Conservation (phyloP, 176 grass and related monocot species). For the Phyllostachys edulis region DNA sequence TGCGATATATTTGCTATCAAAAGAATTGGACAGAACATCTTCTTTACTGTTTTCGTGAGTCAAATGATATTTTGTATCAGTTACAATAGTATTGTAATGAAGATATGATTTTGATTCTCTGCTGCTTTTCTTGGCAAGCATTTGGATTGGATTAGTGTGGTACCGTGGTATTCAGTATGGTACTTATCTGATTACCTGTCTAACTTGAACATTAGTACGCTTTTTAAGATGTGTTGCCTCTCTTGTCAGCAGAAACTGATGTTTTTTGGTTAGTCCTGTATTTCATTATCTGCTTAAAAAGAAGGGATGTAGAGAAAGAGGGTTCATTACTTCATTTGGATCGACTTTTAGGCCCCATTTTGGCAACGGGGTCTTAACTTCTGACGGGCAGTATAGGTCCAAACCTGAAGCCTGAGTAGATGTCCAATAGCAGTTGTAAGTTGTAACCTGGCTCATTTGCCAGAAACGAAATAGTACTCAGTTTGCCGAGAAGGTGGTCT, state of each 20-base stretch:
- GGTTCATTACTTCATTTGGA: too few species aligned
- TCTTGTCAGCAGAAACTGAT: background rate
- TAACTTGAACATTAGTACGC: background rate
- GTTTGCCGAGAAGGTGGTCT: too few species aligned
- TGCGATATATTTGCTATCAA: constrained; percentile 26
- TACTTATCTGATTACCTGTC: background rate
- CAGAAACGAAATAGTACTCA: too few species aligned
- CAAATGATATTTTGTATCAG: constrained; percentile 1
- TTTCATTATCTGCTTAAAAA: too few species aligned
- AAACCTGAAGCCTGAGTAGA: too few species aligned
- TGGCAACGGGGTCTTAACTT: too few species aligned
- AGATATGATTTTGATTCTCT: constrained; percentile 17
- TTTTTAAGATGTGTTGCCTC: background rate
- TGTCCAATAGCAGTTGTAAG: too few species aligned
- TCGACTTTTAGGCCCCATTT: too few species aligned
- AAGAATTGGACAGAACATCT: constrained; percentile 23
- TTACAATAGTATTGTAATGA: constrained; percentile 44
- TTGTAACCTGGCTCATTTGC: too few species aligned
- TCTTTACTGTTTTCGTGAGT: constrained; percentile 13
- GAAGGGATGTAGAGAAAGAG: too few species aligned
- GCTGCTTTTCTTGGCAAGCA: background rate
- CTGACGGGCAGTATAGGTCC: too few species aligned
- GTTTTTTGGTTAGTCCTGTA: too few species aligned
- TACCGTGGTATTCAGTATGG: background rate
- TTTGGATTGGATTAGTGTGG: background rate